phyloP scores from a whole-genome alignment of 352 stramenopile species.

The Pythium aquatile region DNA sequence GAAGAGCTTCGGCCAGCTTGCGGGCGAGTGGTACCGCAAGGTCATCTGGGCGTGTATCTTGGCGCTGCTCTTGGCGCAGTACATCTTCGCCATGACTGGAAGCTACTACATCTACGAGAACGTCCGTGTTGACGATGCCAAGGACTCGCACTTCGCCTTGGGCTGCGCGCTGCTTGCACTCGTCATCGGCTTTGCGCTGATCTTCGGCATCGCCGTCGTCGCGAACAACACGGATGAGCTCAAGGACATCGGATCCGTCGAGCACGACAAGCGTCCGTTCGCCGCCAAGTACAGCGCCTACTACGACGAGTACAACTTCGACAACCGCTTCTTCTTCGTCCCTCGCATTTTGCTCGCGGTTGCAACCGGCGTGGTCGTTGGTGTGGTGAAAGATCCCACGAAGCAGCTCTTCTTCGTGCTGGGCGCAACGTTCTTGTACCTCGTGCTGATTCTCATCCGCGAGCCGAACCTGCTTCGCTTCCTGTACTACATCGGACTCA shows the following conservation, averaged over 20 bases:
- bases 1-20: constrained; percentile 53
- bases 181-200: constrained; percentile 51
- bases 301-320: constrained; percentile 90
- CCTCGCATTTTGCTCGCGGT: constrained; percentile 72
- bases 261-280: constrained; percentile 77
- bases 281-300: constrained; percentile 83
- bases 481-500: constrained; percentile 80
- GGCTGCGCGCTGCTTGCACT: constrained; percentile 46
- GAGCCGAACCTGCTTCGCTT: constrained; percentile 81
- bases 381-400: constrained; percentile 60
- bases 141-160: constrained; percentile 36
- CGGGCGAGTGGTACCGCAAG: constrained; percentile 73
- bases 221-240: constrained; percentile 65
- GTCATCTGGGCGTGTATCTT: constrained; percentile 74
- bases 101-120: constrained; percentile 70
- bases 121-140: constrained; percentile 31
- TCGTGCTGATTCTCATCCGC: constrained; percentile 62
- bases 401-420: constrained; percentile 78
- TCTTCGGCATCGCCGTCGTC: constrained; percentile 73
- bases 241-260: constrained; percentile 67
- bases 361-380: constrained; percentile 67
- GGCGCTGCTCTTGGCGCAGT: constrained; percentile 74
- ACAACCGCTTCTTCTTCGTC: constrained; percentile 89
- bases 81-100: constrained; percentile 85
- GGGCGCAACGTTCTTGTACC: constrained; percentile 62